Base-by-base conservation (phyloP, 306 rosid species). In the Medicago ruthenica region DNA sequence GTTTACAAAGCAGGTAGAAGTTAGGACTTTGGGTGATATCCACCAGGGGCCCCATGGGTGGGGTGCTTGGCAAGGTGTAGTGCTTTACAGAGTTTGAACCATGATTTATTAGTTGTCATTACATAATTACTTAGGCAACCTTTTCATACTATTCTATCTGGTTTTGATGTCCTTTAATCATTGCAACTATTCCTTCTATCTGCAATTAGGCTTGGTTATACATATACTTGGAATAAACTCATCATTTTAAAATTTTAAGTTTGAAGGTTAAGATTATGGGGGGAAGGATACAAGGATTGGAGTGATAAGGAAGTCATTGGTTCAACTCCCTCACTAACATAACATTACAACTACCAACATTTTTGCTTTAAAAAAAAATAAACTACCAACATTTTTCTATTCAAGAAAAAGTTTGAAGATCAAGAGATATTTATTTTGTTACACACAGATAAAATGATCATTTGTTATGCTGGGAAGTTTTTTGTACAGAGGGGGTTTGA, bases 111-210 rank as follows among this genome's bases (percentile, higher is more conserved):
- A 42, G 51, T 47, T 64, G 45, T 76, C 15, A 9, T 48, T 42
- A 37, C 42, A 24, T 69, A 64, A 64, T 51, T 45, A 48, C 34
- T 14, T 9, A 2, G 50, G 73, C 16, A 40, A 6, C 54, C 44
- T 64, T 70, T 75, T 17, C 42, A 6, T 50, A 58, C 55, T 44
- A 45, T 8, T 18, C 24, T 22, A 5, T 70, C 44, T 71, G 47
- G 40, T 47, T 55, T 70, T 67, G 13, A 24, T 78, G 39, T 78
- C 45, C 72, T 13, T 82, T 68, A 59, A 24, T 36, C 59, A 13
- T 70, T 53, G 67, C 41, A 42, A 13, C 39, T 74, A 40, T 79
- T 70, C 11, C 62, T 40, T 44, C 63, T 11, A 55, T 22, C 57
- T 37, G 18, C 59, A 42, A 24, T 20, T 34, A 54, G 82, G 58